Base-by-base conservation (phyloP, 352 stramenopile species). In the Peronospora farinosa region DNA sequence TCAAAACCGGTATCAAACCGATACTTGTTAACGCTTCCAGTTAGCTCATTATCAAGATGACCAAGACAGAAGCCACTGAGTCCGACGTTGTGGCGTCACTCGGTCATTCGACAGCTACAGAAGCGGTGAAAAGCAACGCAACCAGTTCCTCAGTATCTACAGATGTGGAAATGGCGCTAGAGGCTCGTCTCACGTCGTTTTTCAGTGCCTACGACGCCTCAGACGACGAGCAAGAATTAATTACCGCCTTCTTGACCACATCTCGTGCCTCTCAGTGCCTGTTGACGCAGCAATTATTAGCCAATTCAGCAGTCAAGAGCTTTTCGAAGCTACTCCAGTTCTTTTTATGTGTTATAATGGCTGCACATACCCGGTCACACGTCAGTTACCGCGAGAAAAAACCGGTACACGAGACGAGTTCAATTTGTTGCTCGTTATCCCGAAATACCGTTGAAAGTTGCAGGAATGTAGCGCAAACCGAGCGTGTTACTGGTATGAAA, bases 321-420 rank as follows among this genome's bases (percentile, higher is more conserved):
- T 87, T 87, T 43, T 52, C 72, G 7, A 48, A 37, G 21, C 63
- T 89, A 13, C 53, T 89, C 19, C 69, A 86, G 60, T 84, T 89
- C 47, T 73, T 87, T 31, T 51, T 84, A 40, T 74, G 78, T 44
- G 60, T 84, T 4, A 52, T 86, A 21, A 70, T 89, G 43, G 73
- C 67, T 31, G 69, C 67, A 25, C 78, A 88, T 41, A 48, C 49
- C 2, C 21, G 32, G 5, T 72, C 63, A 1, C 71, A 81, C 38
- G 17, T 32, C 0, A 33, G 31, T 30, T 19, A 43, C 35, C 42
- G 15, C 5, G 47, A 55, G 15, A 25, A 54, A 5, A 13, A 30
- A 19, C 25, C 33, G 7, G 40, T 47, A 25, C 33, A 38, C 1
- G 12, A 17, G 16, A 28, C 25, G 32, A 7, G 19, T 21, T 21